Conservation (phyloP, 2,329 filamentous ascomycete species). For the Fusarium sp. region DNA sequence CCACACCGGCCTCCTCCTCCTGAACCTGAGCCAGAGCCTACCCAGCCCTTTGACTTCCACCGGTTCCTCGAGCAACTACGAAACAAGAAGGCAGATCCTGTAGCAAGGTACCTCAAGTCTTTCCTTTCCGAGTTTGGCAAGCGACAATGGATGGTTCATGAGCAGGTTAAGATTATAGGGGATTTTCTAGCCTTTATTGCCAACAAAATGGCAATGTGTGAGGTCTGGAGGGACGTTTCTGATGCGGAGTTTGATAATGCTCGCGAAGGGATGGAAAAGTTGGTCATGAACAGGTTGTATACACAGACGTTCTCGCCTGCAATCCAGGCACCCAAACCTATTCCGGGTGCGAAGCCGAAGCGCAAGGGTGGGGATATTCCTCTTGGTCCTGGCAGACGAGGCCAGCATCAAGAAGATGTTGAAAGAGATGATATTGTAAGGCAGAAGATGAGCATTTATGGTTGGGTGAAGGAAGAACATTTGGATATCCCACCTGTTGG, state of each 20-base stretch:
- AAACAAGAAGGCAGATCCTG: slow-evolving; percentile 97
- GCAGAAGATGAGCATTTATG: slow-evolving; percentile 97
- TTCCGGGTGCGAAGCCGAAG: slow-evolving; percentile 76
- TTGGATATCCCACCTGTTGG: slow-evolving; percentile 89
- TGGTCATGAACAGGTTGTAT: slow-evolving; percentile 98
- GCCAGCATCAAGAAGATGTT: slow-evolving; percentile 98
- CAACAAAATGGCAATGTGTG: slow-evolving; percentile 97
- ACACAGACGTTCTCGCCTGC: slow-evolving; percentile 96
- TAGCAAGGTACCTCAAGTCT: slow-evolving; percentile 94
- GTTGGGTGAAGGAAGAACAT: slow-evolving; percentile 93
- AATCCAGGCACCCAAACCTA: slow-evolving; percentile 83
- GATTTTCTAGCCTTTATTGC: slow-evolving; percentile 97
- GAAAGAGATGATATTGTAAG: slow-evolving; percentile 95
- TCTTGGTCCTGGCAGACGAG: slow-evolving; percentile 85
- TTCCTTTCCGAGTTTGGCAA: slow-evolving; percentile 96
- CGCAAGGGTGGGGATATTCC: slow-evolving; percentile 76
- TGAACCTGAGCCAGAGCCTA: slow-evolving; percentile 82
- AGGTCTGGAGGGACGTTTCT: slow-evolving; percentile 95
- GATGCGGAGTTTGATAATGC: slow-evolving; percentile 99
- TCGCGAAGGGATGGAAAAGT: slow-evolving; percentile 98
- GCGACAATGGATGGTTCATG: slow-evolving; percentile 99
- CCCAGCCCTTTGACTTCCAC: slow-evolving; percentile 95
- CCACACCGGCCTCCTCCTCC: slow-evolving; percentile 76
- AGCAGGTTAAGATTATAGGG: slow-evolving; percentile 98
- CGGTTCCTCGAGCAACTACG: slow-evolving; percentile 95